phyloP scores from a whole-genome alignment of 2,329 filamentous ascomycete species.

The Fusarium sp. region DNA sequence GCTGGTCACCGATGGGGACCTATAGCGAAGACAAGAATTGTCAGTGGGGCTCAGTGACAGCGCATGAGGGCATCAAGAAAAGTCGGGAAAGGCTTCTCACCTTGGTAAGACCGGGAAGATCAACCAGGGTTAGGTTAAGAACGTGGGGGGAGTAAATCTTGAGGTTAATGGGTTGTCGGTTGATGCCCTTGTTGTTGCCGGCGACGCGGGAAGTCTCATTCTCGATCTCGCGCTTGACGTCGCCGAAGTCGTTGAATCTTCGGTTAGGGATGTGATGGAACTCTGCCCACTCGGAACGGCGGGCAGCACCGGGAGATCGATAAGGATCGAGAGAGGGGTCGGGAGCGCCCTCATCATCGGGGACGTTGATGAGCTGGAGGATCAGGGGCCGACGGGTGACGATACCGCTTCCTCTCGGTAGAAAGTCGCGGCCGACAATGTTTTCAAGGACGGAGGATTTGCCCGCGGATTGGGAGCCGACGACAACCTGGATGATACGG shows the following conservation, averaged over 20 bases:
- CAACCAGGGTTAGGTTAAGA: constrained; percentile 93
- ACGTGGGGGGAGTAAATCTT: constrained; percentile 99
- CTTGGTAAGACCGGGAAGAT: constrained; percentile 95
- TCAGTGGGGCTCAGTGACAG: constrained; percentile 34
- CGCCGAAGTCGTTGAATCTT: constrained; percentile 87
- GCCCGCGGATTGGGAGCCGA: constrained; percentile 96
- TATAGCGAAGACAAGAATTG: constrained; percentile 45
- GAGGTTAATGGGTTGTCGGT: constrained; percentile 94
- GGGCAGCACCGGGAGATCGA: constrained; percentile 74
- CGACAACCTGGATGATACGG: constrained; percentile 77
- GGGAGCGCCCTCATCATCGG: constrained; percentile 72
- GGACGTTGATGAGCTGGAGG: constrained; percentile 97
- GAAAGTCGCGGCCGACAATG: constrained; percentile 96
- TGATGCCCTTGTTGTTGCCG: constrained; percentile 98
- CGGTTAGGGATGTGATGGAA: constrained; percentile 94
- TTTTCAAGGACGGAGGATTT: constrained; percentile 99
- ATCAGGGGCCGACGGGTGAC: constrained; percentile 94
- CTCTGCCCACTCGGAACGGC: constrained; percentile 82
- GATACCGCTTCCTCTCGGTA: constrained; percentile 95
- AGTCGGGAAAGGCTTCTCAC: constrained; percentile 53
- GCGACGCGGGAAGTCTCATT: constrained; percentile 91
- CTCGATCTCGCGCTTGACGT: constrained; percentile 96
- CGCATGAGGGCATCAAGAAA: constrained; percentile 19
- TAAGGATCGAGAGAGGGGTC: constrained; percentile 75
- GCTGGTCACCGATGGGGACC: constrained; percentile 97